Evolutionary conservation across 257 asterid genomes (phyloP), one percentile per base, ranked within the genome.

Genomic region (Plantago major): DNA sequence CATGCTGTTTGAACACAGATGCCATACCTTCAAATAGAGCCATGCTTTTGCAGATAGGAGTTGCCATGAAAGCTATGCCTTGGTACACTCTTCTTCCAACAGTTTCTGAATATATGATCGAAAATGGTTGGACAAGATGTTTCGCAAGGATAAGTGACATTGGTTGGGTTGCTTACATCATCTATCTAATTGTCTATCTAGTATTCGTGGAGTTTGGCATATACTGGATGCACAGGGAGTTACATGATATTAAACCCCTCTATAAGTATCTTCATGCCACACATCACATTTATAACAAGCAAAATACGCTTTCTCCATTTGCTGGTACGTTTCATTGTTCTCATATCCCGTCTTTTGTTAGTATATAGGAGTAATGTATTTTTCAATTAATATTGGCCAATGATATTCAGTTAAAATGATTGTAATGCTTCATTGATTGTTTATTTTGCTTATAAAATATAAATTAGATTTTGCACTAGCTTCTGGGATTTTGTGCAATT

Each of bases 1-100:
- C 65, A 33, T 28, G 61, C 67, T 78, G 58, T 73, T 67, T 64
- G 50, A 43, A 55, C 78, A 49, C 90, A 91, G 98, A 82, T 81
- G 88, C 92, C 43, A 85, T 91, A 69, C 96, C 98, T 50, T 77
- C 96, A 42, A 85, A 75, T 53, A 81, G 67, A 64, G 85, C 96
- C 64, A 91, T 91, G 98, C 81, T 88, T 71, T 78, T 85, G 85
- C 98, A 91, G 78, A 85, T 91, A 66, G 82, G 84, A 60, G 98
- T 91, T 63, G 94, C 98, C 53, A 91, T 88, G 98, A 91, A 88
- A 82, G 94, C 96, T 52, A 92, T 92, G 99, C 99, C 99, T 28
- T 81, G 84, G 90, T 92, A 92, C 69, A 58, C 73, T 71, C 79
- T 74, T 65, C 94, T 93, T 69, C 99, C 97, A 13, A 70, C 97